Evolutionary conservation across 768 basidiomycete genomes (phyloP), one percentile per base, ranked within the genome.

Genomic region (Fomitopsis serialis): DNA sequence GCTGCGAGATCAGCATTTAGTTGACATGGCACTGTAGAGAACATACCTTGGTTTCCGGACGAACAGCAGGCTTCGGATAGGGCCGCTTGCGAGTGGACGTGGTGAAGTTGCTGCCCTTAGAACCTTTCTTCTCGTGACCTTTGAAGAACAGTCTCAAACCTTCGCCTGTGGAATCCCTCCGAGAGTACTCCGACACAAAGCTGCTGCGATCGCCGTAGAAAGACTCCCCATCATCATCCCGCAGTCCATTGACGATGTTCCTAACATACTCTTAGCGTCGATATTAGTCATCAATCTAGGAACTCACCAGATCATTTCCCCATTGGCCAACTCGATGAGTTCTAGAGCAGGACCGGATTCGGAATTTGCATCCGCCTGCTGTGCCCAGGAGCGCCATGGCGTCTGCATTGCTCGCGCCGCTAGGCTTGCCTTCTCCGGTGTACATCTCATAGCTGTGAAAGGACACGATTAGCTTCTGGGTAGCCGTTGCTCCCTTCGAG

Each of bases 181-280:
- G 57, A 37, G 86, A 87, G 65, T 83, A 87, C 60, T 89, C 88
- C 36, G 90, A 91, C 36, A 78, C 75, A 66, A 90, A 83, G 65
- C 89, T 91, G 12, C 77, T 71, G 48, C 90, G 83, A 56, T 78
- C 76, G 23, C 79, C 78, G 64, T 87, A 86, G 59, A 78, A 67
- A 35, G 84, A 85, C 56, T 87, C 86, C 13, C 80, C 75, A 58
- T 90, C 87, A 17, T 84, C 85, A 50, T 89, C 87, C 48, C 91
- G 84, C 57, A 93, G 72, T 13, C 88, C 87, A 61, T 92, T 89
- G 45, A 93, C 87, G 60, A 92, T 87, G 57, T 82, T 84, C 89
- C 89, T 87, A 62, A 46, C 45, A 59, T 34, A 58, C 59, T 27
- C 52, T 54, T 35, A 59, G n/a, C 40, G 51, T 52, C 37, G 8